Evolutionary conservation across 2,329 filamentous ascomycete genomes (phyloP).

Genomic region (Neophaeococcomyces aloes): DNA sequence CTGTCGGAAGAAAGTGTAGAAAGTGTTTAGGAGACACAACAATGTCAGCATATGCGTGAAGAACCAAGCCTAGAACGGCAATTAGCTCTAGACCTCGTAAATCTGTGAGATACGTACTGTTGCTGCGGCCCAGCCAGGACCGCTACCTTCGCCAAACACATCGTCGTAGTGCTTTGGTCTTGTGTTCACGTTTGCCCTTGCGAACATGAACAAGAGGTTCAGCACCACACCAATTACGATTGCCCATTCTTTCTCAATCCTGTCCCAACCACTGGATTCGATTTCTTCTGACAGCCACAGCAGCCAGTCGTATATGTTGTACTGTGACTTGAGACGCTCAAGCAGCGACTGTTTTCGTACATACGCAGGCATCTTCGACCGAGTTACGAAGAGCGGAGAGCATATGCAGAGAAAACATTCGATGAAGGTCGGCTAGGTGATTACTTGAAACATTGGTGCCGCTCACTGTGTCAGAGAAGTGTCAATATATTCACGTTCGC

Average conservation of each 20-base stretch:
- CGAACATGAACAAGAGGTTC: constrained; percentile 72
- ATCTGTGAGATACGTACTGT: constrained; percentile 40
- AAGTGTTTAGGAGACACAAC: constrained; percentile 63
- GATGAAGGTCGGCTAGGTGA: not conserved
- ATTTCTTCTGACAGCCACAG: constrained; percentile 89
- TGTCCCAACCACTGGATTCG: constrained; percentile 83
- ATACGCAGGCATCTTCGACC: constrained; percentile 56
- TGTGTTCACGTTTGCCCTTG: constrained; percentile 62
- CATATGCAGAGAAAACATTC: not conserved
- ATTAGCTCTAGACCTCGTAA: constrained; percentile 12
- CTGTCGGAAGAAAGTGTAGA: constrained; percentile 70
- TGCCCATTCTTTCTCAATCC: constrained; percentile 60
- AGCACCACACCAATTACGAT: constrained; percentile 62
- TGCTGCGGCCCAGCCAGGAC: constrained; percentile 57
- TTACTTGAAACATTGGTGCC: constrained; percentile 7
- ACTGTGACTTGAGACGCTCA: constrained; percentile 67
- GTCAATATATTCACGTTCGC: not conserved
- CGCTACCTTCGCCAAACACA: constrained; percentile 64
- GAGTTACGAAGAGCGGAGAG: not conserved
- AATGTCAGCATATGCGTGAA: constrained; percentile 58
- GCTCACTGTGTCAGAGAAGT: not conserved
- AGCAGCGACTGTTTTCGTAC: constrained; percentile 68
- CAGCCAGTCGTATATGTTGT: constrained; percentile 81
- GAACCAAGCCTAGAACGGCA: constrained; percentile 48
- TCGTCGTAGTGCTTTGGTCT: constrained; percentile 54